Evolutionary conservation across 768 basidiomycete species (phyloP), one percentile per base, ranked within the genome.

Genomic region (Chalciporus pseudorubinellus): DNA sequence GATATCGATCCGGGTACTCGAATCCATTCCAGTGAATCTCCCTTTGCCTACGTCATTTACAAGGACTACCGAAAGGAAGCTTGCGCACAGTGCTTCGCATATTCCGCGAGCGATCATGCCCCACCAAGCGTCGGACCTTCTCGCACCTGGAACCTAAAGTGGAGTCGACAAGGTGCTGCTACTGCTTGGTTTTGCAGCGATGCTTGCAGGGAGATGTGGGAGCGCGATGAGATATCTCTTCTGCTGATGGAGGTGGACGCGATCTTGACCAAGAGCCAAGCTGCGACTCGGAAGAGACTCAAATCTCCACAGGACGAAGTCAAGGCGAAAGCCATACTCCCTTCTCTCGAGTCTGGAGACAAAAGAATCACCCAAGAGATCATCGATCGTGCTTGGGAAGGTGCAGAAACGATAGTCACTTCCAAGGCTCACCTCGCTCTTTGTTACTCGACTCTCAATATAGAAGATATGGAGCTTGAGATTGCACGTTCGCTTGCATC

Each of bases 41-140:
- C 85, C 1, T 85, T 81, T 59, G 74, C 78, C 1, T 74, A 74
- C 44, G 81, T 83, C 29, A 72, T 87, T 45, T 79, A 79, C 64
- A 81, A 77, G 59, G 77, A 78, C 53, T 87, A 84, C 56, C 75
- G 82, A 36, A 83, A 80, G 62, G 84, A 85, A 62, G 82, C 85
- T 42, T 87, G 85, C 57, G 79, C 76, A 10, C 70, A 78, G 60
- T 87, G 85, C 65, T 86, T 83, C 61, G 74, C 76, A 34, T 85
- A 86, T 60, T 74, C 80, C 21, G 66, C 62, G 20, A 60, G 70
- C 50, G 67, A 69, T 45, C 44, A 63, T 16, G 54, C 50, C 1
- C 53, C 52, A 12, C 50, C 33, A 12, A 50, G 39, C n/a, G 58
- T 66, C 28, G 42, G 46, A 28, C 20, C 51, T 18, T 63, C 66